Percentiles rank a stretch among this genome's conserved stretches.
phyloP scores from a whole-genome alignment of 495 filamentous ascomycete species.

The Alectoria sarmentosa region DNA sequence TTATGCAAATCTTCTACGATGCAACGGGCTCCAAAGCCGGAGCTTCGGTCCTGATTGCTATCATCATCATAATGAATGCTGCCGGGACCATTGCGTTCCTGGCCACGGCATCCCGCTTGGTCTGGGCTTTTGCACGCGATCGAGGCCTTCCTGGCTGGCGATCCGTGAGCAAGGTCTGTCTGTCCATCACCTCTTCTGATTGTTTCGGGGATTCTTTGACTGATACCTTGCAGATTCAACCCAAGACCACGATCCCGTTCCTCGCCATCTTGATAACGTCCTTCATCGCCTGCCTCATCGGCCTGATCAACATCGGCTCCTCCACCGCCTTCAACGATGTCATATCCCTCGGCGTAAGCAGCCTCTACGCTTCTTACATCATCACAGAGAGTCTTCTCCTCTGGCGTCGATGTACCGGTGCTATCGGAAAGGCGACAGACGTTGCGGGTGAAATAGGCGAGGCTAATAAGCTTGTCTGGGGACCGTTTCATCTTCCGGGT shows the following conservation, averaged over 20 bases:
- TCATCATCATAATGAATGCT: constrained; percentile 39
- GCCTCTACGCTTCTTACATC: constrained; percentile 41
- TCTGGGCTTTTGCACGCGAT: constrained; percentile 51
- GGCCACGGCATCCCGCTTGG: constrained; percentile 45
- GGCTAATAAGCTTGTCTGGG: constrained; percentile 35
- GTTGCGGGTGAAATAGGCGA: constrained; percentile 26
- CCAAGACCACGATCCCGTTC: constrained; percentile 33
- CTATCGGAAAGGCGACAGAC: constrained; percentile 28
- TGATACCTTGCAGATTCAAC: constrained; percentile 29
- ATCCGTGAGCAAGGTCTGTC: constrained; percentile 42
- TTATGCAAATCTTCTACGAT: constrained; percentile 45
- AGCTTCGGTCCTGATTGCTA: constrained; percentile 38
- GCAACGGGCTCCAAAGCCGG: constrained; percentile 37
- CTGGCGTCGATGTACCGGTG: constrained; percentile 37
- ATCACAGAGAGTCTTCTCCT: constrained; percentile 40
- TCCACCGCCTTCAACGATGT: constrained; percentile 42
- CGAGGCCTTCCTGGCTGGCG: constrained; percentile 43
- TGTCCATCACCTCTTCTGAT: constrained; percentile 11
- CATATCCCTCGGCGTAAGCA: constrained; percentile 37
- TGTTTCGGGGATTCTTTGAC: background rate
- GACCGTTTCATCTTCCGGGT: constrained; percentile 42
- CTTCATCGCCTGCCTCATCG: constrained; percentile 34
- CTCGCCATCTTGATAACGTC: constrained; percentile 37
- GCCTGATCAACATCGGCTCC: constrained; percentile 42
- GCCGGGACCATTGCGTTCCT: constrained; percentile 39